A percentile compares a stretch with the other conserved stretches of the same genome.
These are phyloP conservation scores for Neocucurbitaria cava DNA, from an alignment of 2,329 filamentous ascomycete genomes.

Conservation along the genomic window DNA sequence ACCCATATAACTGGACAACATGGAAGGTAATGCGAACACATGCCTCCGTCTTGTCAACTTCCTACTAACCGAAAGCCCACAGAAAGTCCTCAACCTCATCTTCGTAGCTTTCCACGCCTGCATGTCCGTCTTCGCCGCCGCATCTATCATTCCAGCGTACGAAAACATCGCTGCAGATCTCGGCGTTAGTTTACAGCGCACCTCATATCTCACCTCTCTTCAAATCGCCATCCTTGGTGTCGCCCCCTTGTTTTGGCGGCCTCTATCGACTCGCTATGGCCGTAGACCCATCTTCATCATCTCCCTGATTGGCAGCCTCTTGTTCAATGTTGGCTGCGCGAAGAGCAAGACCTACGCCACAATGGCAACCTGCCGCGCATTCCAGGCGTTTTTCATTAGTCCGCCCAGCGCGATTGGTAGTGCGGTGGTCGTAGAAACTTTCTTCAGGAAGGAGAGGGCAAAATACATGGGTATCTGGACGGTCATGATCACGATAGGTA, in stretches of 20 bases:
- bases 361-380: constrained; percentile 60
- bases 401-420: constrained; percentile 63
- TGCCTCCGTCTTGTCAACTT: constrained; percentile 1
- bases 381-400: constrained; percentile 63
- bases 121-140: constrained; percentile 64
- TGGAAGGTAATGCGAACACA: constrained; percentile 52
- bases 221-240: constrained; percentile 62
- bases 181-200: constrained; percentile 55
- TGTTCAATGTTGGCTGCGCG: constrained; percentile 63
- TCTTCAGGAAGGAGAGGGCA: constrained; percentile 63
- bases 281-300: constrained; percentile 63
- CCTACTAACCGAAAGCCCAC: not conserved
- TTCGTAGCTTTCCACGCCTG: constrained; percentile 65
- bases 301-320: constrained; percentile 55
- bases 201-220: constrained; percentile 63
- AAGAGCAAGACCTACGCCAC: constrained; percentile 57
- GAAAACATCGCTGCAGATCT: constrained; percentile 61
- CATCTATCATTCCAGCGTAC: constrained; percentile 63
- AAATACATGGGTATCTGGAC: constrained; percentile 67
- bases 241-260: constrained; percentile 64
- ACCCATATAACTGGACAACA: constrained; percentile 64
- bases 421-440: constrained; percentile 64
- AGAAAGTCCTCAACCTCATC: constrained; percentile 61
- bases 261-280: constrained; percentile 61
- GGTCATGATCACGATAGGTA: constrained; percentile 58